Evolutionary conservation across 352 stramenopile genomes (phyloP).

Genomic region (Phytophthora pinifolia): DNA sequence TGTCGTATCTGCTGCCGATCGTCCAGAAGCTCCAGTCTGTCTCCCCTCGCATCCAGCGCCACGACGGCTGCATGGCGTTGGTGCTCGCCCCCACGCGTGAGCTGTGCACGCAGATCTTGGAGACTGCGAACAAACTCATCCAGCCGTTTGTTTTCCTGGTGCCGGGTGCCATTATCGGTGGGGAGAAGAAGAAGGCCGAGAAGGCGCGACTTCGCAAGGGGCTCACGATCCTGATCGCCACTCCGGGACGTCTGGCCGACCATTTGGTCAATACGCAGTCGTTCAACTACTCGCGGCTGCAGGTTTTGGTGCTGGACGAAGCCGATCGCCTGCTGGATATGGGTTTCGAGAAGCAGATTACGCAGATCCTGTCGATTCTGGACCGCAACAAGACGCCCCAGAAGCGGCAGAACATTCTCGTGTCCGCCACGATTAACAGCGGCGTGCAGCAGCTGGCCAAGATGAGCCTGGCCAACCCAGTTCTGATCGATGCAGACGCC

Average conservation of each 20-base stretch:
- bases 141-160: conserved; percentile 91
- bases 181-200: conserved; percentile 92
- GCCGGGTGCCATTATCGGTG: conserved; percentile 92
- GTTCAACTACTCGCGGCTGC: conserved; percentile 89
- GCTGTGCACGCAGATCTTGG: conserved; percentile 95
- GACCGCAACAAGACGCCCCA: conserved; percentile 89
- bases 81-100: conserved; percentile 95
- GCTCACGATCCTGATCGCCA: conserved; percentile 97
- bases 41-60: conserved; percentile 67
- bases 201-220: conserved; percentile 86
- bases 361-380: conserved; percentile 95
- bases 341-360: conserved; percentile 99
- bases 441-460: conserved; percentile 81
- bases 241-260: conserved; percentile 96
- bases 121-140: conserved; percentile 94
- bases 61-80: conserved; percentile 90
- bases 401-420: conserved; percentile 80
- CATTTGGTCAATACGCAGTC: conserved; percentile 94
- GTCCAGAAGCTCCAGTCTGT: conserved; percentile 86
- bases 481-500: conserved; percentile 78
- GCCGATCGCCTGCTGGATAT: conserved; percentile 99
- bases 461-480: conserved; percentile 78
- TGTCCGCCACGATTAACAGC: conserved; percentile 89
- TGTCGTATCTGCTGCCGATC: conserved; percentile 96
- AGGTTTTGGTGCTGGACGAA: conserved; percentile 98